Evolutionary conservation across 2,329 filamentous ascomycete species (phyloP).

Genomic region (Microsporum ferrugineum): DNA sequence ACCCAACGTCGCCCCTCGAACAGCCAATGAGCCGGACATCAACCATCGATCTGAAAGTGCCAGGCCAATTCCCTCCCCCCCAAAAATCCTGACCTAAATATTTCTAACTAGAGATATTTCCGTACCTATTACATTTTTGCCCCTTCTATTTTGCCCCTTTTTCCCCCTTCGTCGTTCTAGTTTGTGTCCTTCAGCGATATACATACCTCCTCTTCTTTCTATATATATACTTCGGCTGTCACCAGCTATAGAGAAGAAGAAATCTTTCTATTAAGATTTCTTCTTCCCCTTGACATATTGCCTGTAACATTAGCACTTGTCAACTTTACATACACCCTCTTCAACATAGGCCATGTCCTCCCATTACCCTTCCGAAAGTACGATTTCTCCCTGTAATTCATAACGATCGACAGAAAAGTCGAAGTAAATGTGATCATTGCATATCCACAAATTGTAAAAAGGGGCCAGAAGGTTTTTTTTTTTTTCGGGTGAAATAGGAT

Average conservation of each 20-base stretch:
- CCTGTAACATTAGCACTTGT: not conserved
- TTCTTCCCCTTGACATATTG: not conserved
- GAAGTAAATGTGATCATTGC: too few relatives aligned
- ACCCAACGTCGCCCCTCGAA: not conserved
- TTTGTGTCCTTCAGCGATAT: not conserved
- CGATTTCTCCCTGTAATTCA: too few relatives aligned
- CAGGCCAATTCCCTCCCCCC: constrained; percentile 49
- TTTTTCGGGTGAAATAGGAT: not conserved
- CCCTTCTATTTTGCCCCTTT: too few relatives aligned
- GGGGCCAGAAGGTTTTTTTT: not conserved
- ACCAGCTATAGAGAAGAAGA: not conserved
- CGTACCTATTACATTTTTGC: too few relatives aligned
- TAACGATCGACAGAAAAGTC: too few relatives aligned
- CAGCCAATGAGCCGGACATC: constrained; percentile 33
- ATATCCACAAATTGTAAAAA: not conserved
- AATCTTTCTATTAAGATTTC: not conserved
- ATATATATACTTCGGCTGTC: not conserved
- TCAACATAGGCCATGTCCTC: too few relatives aligned
- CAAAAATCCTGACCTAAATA: not conserved
- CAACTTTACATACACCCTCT: not conserved
- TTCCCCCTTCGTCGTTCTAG: too few relatives aligned
- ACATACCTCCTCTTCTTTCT: not conserved
- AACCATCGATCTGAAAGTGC: constrained; percentile 56
- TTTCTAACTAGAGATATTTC: not conserved
- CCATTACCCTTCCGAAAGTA: too few relatives aligned